Evolutionary conservation across 768 basidiomycete species (phyloP).

Genomic region (Tremella yokohamensis): DNA sequence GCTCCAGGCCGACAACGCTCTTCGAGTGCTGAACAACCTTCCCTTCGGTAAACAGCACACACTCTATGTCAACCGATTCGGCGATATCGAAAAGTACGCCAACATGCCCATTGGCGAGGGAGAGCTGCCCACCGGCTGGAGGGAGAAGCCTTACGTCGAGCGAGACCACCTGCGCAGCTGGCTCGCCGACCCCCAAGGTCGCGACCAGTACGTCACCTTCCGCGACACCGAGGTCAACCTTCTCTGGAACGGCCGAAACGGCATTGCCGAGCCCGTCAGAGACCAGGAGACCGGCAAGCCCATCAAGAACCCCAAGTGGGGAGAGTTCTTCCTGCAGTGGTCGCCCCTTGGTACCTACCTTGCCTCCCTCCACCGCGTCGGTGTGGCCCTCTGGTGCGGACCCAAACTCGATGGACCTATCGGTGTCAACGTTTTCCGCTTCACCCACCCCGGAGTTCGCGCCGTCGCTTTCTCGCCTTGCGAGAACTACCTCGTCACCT

Average conservation of each 20-base stretch:
- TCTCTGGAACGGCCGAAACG: slow-evolving; percentile 87
- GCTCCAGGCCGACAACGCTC: slow-evolving; percentile 48
- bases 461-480: slow-evolving; percentile 95
- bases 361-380: slow-evolving; percentile 88
- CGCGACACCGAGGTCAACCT: slow-evolving; percentile 86
- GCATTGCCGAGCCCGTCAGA: slow-evolving; percentile 38
- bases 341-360: slow-evolving; percentile 94
- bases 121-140: slow-evolving; percentile 46
- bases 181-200: slow-evolving; percentile 85
- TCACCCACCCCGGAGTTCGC: slow-evolving; percentile 91
- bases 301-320: slow-evolving; percentile 83
- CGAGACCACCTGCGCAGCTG: slow-evolving; percentile 87
- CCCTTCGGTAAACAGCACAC: slow-evolving; percentile 83
- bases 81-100: slow-evolving; percentile 79
- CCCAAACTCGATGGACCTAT: slow-evolving; percentile 45
- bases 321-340: slow-evolving; percentile 94
- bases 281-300: slow-evolving; percentile 43
- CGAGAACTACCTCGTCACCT: slow-evolving; percentile 94
- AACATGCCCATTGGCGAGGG: slow-evolving; percentile 55
- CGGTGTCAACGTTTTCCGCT: slow-evolving; percentile 64
- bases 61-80: slow-evolving; percentile 79
- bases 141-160: slow-evolving; percentile 44
- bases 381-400: slow-evolving; percentile 94
- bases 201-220: slow-evolving; percentile 94
- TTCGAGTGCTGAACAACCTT: slow-evolving; percentile 48